These are phyloP conservation scores for Fomitopsis palustris DNA, from an alignment of 1,284 basidiomycete genomes.

Conservation along the genomic window DNA sequence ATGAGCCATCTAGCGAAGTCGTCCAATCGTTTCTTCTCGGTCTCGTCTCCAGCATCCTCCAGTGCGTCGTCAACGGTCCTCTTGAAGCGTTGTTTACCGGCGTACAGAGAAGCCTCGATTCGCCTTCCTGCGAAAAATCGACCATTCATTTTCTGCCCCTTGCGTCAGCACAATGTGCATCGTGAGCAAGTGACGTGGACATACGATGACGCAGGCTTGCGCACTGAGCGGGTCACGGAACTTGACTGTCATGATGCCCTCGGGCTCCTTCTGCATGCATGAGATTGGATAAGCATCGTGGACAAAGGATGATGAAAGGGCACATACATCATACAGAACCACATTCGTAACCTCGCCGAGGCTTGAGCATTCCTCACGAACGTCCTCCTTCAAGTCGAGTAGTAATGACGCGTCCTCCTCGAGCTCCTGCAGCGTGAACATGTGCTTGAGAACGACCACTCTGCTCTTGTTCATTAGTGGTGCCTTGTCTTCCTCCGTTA, in stretches of 20 bases:
- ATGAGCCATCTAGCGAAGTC: slow-evolving; percentile 88
- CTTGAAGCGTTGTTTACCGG: slow-evolving; percentile 79
- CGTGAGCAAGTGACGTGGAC: slow-evolving; percentile 28
- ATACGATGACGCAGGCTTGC: slow-evolving; percentile 82
- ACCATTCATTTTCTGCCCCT: slow-evolving; percentile 89
- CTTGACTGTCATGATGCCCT: slow-evolving; percentile 95
- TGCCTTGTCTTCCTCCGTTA: slow-evolving; percentile 49
- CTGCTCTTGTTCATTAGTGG: slow-evolving; percentile 54
- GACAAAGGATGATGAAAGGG: not conserved
- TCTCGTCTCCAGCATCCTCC: slow-evolving; percentile 62
- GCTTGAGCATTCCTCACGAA: slow-evolving; percentile 88
- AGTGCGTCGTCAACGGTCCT: slow-evolving; percentile 65
- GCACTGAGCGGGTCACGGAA: slow-evolving; percentile 89
- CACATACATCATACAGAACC: slow-evolving; percentile 90
- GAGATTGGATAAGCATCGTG: not conserved
- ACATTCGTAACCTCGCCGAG: slow-evolving; percentile 97
- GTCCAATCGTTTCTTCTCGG: slow-evolving; percentile 81
- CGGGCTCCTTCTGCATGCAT: slow-evolving; percentile 74
- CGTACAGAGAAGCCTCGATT: slow-evolving; percentile 79
- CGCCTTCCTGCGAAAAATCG: slow-evolving; percentile 87
- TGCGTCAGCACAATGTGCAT: not conserved
- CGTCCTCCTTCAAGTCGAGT: slow-evolving; percentile 94
- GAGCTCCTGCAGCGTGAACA: slow-evolving; percentile 90
- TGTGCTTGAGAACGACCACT: slow-evolving; percentile 90
- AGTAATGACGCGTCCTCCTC: slow-evolving; percentile 85